phyloP scores from a whole-genome alignment of 2,329 filamentous ascomycete species.

The Lasiodiplodia theobromae region DNA sequence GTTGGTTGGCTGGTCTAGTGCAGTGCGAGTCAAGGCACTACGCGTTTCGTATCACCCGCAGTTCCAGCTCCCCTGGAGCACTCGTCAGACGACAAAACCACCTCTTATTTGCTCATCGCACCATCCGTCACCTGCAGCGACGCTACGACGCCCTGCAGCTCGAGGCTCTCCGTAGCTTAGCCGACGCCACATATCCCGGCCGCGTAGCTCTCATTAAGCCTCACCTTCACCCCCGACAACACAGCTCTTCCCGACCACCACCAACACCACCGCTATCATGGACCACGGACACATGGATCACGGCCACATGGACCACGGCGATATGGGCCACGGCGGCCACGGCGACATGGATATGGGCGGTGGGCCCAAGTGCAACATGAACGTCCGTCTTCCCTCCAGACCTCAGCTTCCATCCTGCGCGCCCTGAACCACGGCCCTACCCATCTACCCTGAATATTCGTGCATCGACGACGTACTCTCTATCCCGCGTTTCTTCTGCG shows the following conservation, averaged over 20 bases:
- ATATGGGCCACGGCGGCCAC: slow-evolving; percentile 58
- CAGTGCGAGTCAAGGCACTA: slow-evolving; percentile 16
- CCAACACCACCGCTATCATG: slow-evolving; percentile 5
- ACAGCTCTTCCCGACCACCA: slow-evolving; percentile 7
- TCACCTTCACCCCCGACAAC: not conserved
- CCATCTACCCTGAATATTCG: not conserved
- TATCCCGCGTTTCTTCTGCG: not conserved
- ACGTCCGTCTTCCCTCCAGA: slow-evolving; percentile 63
- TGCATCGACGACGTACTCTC: no score
- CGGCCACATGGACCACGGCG: slow-evolving; percentile 59
- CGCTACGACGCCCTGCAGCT: not conserved
- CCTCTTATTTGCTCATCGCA: slow-evolving; percentile 24
- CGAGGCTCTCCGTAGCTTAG: slow-evolving; percentile 1
- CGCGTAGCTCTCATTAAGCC: not conserved
- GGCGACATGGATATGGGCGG: slow-evolving; percentile 43
- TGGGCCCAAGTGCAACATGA: slow-evolving; percentile 81
- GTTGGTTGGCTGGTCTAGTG: not conserved
- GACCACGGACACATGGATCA: slow-evolving; percentile 36
- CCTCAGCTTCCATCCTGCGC: not conserved
- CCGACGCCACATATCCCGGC: not conserved
- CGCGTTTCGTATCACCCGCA: slow-evolving; percentile 6
- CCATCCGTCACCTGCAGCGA: not conserved
- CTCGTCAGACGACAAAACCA: slow-evolving; percentile 6
- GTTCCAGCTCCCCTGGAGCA: not conserved
- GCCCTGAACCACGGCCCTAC: not conserved